Evolutionary conservation across 257 asterid species (phyloP), one percentile per base, ranked within the genome.

Genomic region (Paraleonurus japonicus): DNA sequence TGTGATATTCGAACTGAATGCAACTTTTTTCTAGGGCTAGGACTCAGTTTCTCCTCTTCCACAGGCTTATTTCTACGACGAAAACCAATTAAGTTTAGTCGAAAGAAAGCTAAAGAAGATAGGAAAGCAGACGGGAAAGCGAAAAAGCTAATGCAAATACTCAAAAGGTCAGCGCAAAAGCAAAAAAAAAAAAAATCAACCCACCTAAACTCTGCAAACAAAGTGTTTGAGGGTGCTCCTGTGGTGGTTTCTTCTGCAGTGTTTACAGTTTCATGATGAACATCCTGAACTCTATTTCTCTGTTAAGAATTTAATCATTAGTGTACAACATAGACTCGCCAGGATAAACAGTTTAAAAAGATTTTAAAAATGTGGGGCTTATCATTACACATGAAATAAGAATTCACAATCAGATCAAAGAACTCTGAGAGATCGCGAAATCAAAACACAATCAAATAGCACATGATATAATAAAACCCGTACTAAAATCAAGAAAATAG

Each of bases 11-110:
- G 95, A 68, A 74, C 87, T 78, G 62, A 92, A 92, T 24, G 93
- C 86, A n/a, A 92, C 97, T 68, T 81, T 83, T 87, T 92, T 71
- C 73, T 82, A 39, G 80, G 75, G 77, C 87, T 78, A 30, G 84
- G 75, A 70, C 78, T 81, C 67, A 43, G 72, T 66, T 78, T 81
- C 48, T 83, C 89, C 72, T 81, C 89, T 17, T 67, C 87, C 75
- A 76, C 80, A 9, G 79, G 54, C 67, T 77, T 74, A 20, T 73
- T 80, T 74, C 96, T 87, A 70, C 78, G 17, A 53, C n/a, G 37
- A 75, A 48, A 61, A 33, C 20, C 45, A 72, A 58, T 5, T n/a
- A 66, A 33, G 61, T 27, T 61, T 37, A 23, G 33, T 28, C 3
- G 28, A 67, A 47, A 32, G 1, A 11, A 2, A 35, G 30, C 15